Conservation (phyloP, 1,284 basidiomycete genomes). For the Sanguinoderma infundibulare region DNA sequence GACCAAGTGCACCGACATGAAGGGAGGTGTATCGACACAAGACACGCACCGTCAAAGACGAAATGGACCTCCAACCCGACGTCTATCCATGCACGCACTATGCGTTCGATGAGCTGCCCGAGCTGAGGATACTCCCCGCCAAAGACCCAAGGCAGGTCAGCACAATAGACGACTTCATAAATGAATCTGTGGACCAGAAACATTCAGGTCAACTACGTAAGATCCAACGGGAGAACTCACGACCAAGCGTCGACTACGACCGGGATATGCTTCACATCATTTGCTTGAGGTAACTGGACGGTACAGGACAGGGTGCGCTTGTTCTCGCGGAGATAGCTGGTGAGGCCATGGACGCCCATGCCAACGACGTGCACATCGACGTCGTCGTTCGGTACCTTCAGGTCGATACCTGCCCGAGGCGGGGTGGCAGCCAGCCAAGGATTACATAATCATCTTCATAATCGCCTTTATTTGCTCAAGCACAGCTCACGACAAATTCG, state of each 20-base stretch:
- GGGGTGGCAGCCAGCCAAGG: too few relatives aligned
- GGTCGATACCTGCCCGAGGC: too few relatives aligned
- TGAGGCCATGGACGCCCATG: conserved; percentile 86
- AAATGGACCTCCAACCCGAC: conserved; percentile 81
- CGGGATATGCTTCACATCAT: conserved; percentile 15
- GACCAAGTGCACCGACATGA: too few relatives aligned
- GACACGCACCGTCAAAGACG: conserved; percentile 84
- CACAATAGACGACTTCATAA: conserved; percentile 68
- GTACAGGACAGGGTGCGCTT: conserved; percentile 61
- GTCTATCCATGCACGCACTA: conserved; percentile 72
- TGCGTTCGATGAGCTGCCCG: conserved; percentile 49
- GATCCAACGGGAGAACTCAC: conserved; percentile 54
- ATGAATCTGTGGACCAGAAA: conserved; percentile 63
- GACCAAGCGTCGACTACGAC: conserved; percentile 89
- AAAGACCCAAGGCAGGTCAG: conserved; percentile 80
- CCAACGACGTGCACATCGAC: conserved; percentile 7
- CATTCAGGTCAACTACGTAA: not conserved
- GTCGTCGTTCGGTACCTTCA: too few relatives aligned
- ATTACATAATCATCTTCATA: too few relatives aligned
- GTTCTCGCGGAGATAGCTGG: conserved; percentile 80
- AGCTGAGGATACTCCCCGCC: conserved; percentile 83
- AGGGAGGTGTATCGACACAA: too few relatives aligned
- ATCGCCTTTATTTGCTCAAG: too few relatives aligned
- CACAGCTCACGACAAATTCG: not conserved
- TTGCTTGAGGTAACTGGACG: conserved; percentile 39